Conservation (phyloP, 2,329 filamentous ascomycete species). For the Neophaeococcomyces aloes region DNA sequence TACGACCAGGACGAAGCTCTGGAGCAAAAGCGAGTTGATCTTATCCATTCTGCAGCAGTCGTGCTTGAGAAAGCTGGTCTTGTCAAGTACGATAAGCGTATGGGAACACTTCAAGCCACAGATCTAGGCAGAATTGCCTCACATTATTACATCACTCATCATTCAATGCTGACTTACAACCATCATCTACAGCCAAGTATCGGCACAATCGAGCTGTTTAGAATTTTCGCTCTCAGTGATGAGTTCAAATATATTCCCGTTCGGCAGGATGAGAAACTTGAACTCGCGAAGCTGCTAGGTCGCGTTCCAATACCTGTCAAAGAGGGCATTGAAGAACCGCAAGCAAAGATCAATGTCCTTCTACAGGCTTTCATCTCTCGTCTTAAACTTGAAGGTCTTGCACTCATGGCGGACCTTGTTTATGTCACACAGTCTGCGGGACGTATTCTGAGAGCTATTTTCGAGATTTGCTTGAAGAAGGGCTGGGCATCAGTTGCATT, state of each 20-base stretch:
- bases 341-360: slow-evolving; percentile 96
- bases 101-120: slow-evolving; percentile 76
- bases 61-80: slow-evolving; percentile 80
- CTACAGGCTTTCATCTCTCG: slow-evolving; percentile 94
- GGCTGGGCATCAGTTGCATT: slow-evolving; percentile 91
- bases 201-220: slow-evolving; percentile 89
- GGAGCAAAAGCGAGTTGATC: slow-evolving; percentile 94
- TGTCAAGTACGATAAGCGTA: slow-evolving; percentile 91
- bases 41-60: slow-evolving; percentile 84
- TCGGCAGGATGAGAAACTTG: slow-evolving; percentile 92
- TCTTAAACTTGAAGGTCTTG: slow-evolving; percentile 84
- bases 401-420: slow-evolving; percentile 95
- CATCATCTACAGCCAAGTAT: slow-evolving; percentile 88
- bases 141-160: slow-evolving; percentile 96
- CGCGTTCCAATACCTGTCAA: slow-evolving; percentile 93
- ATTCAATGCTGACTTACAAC: slow-evolving; percentile 95
- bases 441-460: slow-evolving; percentile 87
- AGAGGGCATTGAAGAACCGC: slow-evolving; percentile 91
- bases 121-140: slow-evolving; percentile 93
- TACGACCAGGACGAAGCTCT: slow-evolving; percentile 86
- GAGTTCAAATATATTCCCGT: slow-evolving; percentile 99
- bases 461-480: slow-evolving; percentile 95
- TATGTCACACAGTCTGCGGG: slow-evolving; percentile 97
- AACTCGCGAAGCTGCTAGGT: slow-evolving; percentile 80
- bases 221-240: slow-evolving; percentile 87